A percentile compares a stretch with the other conserved stretches of the same genome.
These are phyloP conservation scores for Wickerhamiella slavikovae DNA, from an alignment of 805 yeast genomes.

Conservation along the genomic window DNA sequence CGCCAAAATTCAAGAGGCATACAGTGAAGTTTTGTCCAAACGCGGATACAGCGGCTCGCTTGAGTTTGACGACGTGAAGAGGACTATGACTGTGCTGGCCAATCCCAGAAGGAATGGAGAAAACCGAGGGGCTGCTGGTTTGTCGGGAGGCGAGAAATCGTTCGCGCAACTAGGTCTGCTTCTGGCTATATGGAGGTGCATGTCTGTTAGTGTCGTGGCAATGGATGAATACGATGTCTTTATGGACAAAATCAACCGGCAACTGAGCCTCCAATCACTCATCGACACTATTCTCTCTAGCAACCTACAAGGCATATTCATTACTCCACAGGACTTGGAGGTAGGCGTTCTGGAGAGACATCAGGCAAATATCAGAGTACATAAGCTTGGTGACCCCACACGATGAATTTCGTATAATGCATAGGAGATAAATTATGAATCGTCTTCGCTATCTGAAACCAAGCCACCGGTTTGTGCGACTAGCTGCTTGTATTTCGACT, in stretches of 20 bases:
- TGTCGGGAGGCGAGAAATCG: constrained; percentile 95
- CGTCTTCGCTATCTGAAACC: constrained; percentile 53
- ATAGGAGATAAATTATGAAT: constrained; percentile 22
- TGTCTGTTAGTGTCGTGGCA: constrained; percentile 75
- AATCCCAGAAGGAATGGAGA: constrained; percentile 22
- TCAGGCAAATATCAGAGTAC: constrained; percentile 22
- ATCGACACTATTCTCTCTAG: constrained; percentile 43
- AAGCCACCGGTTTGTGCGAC: constrained; percentile 35
- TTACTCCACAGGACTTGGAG: constrained; percentile 81
- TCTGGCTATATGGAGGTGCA: constrained; percentile 79
- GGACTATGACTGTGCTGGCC: constrained; percentile 13
- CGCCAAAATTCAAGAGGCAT: too few relatives aligned
- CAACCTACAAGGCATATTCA: constrained; percentile 71
- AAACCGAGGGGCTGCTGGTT: constrained; percentile 52
- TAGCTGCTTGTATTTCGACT: constrained; percentile 32
- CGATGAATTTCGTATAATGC: constrained; percentile 1
- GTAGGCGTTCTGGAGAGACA: constrained; percentile 41
- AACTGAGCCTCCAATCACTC: constrained; percentile 55
- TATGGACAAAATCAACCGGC: constrained; percentile 86
- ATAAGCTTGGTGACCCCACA: constrained; percentile 18
- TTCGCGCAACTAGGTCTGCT: constrained; percentile 78
- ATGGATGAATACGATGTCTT: constrained; percentile 91
- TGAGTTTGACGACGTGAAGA: constrained; percentile 30
- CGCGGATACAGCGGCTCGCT: constrained; percentile 62
- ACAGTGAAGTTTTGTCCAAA: constrained; percentile 15